Evolutionary conservation across 768 basidiomycete species (phyloP).

Genomic region (Ephemerocybe angulata): DNA sequence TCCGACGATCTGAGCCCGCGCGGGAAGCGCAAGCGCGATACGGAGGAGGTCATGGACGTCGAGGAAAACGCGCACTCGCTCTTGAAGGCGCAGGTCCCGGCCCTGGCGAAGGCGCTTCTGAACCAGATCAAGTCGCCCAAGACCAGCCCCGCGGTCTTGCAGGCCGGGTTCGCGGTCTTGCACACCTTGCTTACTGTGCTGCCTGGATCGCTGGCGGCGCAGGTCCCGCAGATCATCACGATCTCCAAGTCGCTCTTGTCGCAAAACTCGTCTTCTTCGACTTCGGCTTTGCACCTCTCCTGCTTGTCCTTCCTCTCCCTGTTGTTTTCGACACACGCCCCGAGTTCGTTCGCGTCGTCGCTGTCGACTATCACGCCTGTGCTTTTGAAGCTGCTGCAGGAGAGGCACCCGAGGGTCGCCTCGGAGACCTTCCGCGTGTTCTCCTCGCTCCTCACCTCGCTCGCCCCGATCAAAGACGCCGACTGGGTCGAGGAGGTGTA

Average conservation of each 20-base stretch:
- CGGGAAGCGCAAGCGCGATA: slow-evolving; percentile 78
- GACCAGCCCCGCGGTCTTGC: slow-evolving; percentile 70
- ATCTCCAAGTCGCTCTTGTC: slow-evolving; percentile 64
- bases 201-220: slow-evolving; percentile 74
- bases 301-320: slow-evolving; percentile 81
- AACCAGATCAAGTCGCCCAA: slow-evolving; percentile 83
- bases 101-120: slow-evolving; percentile 75
- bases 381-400: slow-evolving; percentile 68
- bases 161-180: slow-evolving; percentile 82
- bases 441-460: slow-evolving; percentile 72
- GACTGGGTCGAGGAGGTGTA: slow-evolving; percentile 77
- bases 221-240: slow-evolving; percentile 59
- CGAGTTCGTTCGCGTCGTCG: slow-evolving; percentile 52
- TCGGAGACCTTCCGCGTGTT: slow-evolving; percentile 87
- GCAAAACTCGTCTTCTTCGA: slow-evolving; percentile 67
- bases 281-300: slow-evolving; percentile 78
- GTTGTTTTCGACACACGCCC: slow-evolving; percentile 72
- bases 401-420: slow-evolving; percentile 85
- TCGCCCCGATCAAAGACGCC: slow-evolving; percentile 59
- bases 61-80: slow-evolving; percentile 72
- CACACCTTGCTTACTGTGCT: slow-evolving; percentile 73
- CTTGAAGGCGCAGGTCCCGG: slow-evolving; percentile 71
- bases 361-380: slow-evolving; percentile 70
- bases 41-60: slow-evolving; percentile 65
- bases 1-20: slow-evolving; percentile 47